Conservation (phyloP, 108 stramenopile species). For the Nitzschia inconspicua region DNA sequence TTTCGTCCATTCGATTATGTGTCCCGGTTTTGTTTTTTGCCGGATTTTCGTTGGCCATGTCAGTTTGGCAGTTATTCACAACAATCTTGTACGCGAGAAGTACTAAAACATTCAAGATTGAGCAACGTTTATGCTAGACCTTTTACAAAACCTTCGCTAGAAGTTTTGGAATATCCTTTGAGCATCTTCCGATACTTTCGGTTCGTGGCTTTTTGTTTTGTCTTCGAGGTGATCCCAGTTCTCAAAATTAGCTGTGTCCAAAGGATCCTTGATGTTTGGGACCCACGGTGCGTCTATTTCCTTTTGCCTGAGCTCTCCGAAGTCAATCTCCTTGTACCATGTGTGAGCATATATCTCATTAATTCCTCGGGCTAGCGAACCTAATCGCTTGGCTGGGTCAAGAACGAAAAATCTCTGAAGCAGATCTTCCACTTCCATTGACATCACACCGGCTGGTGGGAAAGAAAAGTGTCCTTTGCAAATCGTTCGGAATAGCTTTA, state of each 20-base stretch:
- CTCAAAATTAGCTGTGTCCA: constrained; percentile 64
- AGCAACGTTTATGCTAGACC: no score
- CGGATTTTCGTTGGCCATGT: constrained; percentile 11
- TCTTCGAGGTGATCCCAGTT: constrained; percentile 49
- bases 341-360: constrained; percentile 62
- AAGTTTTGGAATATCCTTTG: constrained; percentile 38
- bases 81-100: no score
- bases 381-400: constrained; percentile 59
- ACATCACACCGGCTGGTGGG: constrained; percentile 27
- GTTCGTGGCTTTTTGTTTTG: constrained; percentile 31
- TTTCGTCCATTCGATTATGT: constrained; percentile 1
- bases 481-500: constrained; percentile 80
- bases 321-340: constrained; percentile 79
- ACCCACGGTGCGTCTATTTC: constrained; percentile 84
- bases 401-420: constrained; percentile 48
- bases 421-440: constrained; percentile 40
- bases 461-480: constrained; percentile 64
- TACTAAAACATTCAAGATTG: no score
- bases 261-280: constrained; percentile 68
- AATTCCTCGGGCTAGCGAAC: constrained; percentile 54
- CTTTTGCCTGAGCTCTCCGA: constrained; percentile 56
- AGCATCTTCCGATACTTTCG: constrained; percentile 16
- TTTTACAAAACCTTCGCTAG: no score
- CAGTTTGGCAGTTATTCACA: no score
- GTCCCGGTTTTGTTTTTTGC: constrained; percentile 24